Percentiles rank a stretch among this genome's conserved stretches.
phyloP scores from a whole-genome alignment of 495 filamentous ascomycete species.

The Podospora didyma region DNA sequence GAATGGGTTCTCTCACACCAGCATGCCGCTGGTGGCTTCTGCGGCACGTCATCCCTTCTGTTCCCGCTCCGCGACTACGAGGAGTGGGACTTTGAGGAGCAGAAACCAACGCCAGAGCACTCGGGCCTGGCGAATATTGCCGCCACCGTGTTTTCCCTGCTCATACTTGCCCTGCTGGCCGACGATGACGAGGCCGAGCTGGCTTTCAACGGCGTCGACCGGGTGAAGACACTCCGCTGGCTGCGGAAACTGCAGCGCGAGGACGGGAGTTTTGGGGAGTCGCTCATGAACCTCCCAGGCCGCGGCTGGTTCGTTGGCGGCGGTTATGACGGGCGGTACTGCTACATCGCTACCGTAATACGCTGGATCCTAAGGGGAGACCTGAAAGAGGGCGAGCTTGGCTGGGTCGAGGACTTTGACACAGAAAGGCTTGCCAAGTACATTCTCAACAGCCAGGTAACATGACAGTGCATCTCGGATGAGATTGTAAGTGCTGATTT shows the following conservation, averaged over 20 bases:
- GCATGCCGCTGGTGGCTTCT: conserved; percentile 76
- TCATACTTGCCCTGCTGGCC: conserved; percentile 67
- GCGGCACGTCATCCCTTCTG: conserved; percentile 60
- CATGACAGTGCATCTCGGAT: not conserved
- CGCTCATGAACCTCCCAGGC: conserved; percentile 48
- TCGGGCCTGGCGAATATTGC: conserved; percentile 82
- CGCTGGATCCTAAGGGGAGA: conserved; percentile 73
- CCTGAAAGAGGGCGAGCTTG: conserved; percentile 47
- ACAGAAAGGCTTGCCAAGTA: conserved; percentile 64
- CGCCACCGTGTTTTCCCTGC: conserved; percentile 83
- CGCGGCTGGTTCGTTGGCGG: conserved; percentile 59
- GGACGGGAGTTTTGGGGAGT: conserved; percentile 91
- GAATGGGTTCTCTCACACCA: conserved; percentile 63
- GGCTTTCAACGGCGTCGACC: conserved; percentile 54
- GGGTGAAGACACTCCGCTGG: conserved; percentile 65
- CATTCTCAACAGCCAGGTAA: conserved; percentile 52
- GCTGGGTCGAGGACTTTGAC: conserved; percentile 66
- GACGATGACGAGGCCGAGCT: conserved; percentile 55
- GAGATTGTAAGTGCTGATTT: not conserved
- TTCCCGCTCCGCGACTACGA: conserved; percentile 31
- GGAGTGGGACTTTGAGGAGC: conserved; percentile 27
- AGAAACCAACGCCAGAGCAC: conserved; percentile 36
- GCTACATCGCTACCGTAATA: conserved; percentile 76
- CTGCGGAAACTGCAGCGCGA: conserved; percentile 70
- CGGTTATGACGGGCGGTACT: conserved; percentile 79